Conservation (phyloP, 768 basidiomycete genomes). For the Termitomyces sp. region DNA sequence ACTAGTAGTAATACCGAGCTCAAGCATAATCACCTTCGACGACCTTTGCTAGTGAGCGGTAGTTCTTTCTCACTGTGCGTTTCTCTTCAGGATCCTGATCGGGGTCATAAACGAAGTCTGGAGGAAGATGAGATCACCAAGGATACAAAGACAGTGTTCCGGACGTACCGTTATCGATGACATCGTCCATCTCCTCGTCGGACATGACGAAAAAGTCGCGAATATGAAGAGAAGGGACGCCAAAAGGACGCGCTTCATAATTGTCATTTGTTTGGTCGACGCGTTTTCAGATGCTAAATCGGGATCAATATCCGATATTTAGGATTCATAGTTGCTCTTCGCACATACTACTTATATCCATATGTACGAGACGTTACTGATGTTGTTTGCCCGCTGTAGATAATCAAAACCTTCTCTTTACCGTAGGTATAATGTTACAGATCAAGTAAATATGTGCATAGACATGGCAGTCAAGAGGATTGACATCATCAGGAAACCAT, state of each 20-base stretch:
- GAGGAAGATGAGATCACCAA: neutral
- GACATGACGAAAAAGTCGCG: constrained; percentile 19
- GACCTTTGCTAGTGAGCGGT: constrained; percentile 58
- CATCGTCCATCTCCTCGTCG: constrained; percentile 26
- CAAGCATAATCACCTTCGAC: constrained; percentile 51
- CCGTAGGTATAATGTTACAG: neutral
- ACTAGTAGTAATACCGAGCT: neutral
- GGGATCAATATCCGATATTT: neutral
- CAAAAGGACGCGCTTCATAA: neutral
- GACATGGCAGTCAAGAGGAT: neutral
- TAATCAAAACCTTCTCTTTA: neutral
- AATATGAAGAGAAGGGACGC: too few species aligned
- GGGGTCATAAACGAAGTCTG: constrained; percentile 62
- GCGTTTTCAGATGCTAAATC: neutral
- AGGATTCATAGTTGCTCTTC: too few species aligned
- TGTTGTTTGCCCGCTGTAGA: neutral
- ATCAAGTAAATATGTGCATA: neutral
- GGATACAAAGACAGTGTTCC: neutral
- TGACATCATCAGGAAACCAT: constrained; percentile 30
- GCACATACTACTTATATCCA: neutral
- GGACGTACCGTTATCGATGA: neutral
- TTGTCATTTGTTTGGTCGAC: neutral
- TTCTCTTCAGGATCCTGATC: constrained; percentile 83
- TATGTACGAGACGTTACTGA: neutral
- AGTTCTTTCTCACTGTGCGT: constrained; percentile 66